Base-by-base conservation (phyloP, 768 basidiomycete genomes). In the Boletus eberwhitei region DNA sequence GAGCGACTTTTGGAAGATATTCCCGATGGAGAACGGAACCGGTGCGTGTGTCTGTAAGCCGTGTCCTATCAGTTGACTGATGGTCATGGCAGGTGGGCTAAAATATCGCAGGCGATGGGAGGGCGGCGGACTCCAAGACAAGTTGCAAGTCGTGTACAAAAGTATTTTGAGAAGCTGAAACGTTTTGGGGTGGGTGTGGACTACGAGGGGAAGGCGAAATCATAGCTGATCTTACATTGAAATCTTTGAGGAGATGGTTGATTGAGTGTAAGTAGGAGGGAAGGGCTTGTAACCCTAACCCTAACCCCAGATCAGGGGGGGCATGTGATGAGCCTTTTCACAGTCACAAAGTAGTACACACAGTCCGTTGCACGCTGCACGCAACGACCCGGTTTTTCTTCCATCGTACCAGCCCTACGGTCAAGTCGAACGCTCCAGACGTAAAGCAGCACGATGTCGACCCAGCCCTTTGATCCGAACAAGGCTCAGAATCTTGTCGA, bases 401-500 rank as follows among this genome's bases (percentile, higher is more conserved):
- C 31, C 22, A 26, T 34, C 16, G 5, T 24, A 40, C 59, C 36
- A 35, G 29, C 35, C 38, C 40, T 21, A 54, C 48, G 21, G 19
- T n/a, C 36, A 21, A n/a, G 17, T 41, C 34, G n/a, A 36, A 24
- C 53, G 8, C 32, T 29, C 19, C 40, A 42, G 54, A 68, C 67
- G 64, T 64, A 63, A 63, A 59, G 39, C 6, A 52, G 47, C 52
- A 71, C 62, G 54, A 83, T 82, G 77, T 69, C 82, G 17, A 71
- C 73, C 57, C 60, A 67, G 48, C 74, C 75, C 61, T 96, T 98
- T 66, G 92, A 97, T 73, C 85, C 95, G 37, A 82, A 93, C 63
- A 89, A 84, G 55, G 92, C 93, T n/a, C 90, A 94, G 73, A 98
- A 98, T 77, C 79, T 86, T 63, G 75, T 83, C 58, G 93, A 98